These are phyloP conservation scores for Kodamaea hsintzibuensis DNA, from an alignment of 805 yeast genomes.

Conservation along the genomic window DNA sequence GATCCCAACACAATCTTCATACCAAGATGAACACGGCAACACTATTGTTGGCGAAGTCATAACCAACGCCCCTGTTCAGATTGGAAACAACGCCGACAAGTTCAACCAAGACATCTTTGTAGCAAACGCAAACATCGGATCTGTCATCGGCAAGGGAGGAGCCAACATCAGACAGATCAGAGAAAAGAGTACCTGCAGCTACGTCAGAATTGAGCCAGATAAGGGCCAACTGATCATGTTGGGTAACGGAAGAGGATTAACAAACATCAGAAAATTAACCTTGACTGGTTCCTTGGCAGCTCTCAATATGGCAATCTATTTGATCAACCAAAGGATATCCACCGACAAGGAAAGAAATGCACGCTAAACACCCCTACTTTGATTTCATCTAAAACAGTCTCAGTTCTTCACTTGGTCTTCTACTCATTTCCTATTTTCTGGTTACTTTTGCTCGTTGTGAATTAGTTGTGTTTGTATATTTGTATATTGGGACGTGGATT, in stretches of 20 bases:
- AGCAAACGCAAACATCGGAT: constrained; percentile 77
- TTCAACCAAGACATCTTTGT: constrained; percentile 71
- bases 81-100: constrained; percentile 45
- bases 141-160: constrained; percentile 86
- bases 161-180: constrained; percentile 77
- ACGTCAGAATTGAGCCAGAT: constrained; percentile 69
- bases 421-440: background rate
- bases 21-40: constrained; percentile 47
- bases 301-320: constrained; percentile 68
- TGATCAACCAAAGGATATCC: constrained; percentile 72
- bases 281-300: constrained; percentile 67
- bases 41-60: constrained; percentile 44
- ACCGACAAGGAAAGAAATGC: constrained; percentile 57
- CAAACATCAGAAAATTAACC: constrained; percentile 56
- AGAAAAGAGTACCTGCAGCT: constrained; percentile 68
- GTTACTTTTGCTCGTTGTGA: background rate
- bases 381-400: background rate
- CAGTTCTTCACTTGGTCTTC: background rate
- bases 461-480: constrained; percentile 1
- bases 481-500: background rate
- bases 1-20: constrained; percentile 34
- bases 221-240: constrained; percentile 49
- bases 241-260: constrained; percentile 45
- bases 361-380: constrained; percentile 3
- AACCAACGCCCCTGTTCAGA: constrained; percentile 38